Evolutionary conservation across 192 early-diverging fungal genomes (phyloP).

Genomic region (Chytriomyces sp.): DNA sequence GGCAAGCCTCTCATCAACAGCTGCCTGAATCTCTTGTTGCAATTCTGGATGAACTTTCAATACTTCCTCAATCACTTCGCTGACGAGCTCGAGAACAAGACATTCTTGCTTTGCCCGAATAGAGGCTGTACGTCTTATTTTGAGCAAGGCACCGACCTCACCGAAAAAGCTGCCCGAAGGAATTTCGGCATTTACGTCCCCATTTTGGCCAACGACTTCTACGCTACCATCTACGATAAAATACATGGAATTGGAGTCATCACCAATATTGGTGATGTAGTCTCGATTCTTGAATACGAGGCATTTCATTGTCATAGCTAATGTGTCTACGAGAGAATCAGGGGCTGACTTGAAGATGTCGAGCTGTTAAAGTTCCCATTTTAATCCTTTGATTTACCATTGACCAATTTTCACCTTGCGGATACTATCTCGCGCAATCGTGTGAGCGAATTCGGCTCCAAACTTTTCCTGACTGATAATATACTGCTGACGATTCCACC

Average conservation of each 20-base stretch:
- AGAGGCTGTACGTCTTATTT: conserved; percentile 46
- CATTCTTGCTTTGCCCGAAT: conserved; percentile 53
- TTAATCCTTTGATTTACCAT: no score
- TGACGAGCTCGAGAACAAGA: conserved; percentile 41
- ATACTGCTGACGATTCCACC: conserved; percentile 29
- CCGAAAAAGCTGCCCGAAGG: conserved; percentile 51
- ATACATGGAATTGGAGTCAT: conserved; percentile 45
- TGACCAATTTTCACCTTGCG: conserved; percentile 31
- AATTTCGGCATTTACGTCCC: conserved; percentile 45
- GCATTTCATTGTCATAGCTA: conserved; percentile 35
- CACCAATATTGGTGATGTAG: conserved; percentile 38
- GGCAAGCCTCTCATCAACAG: conserved; percentile 43
- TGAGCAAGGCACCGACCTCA: conserved; percentile 50
- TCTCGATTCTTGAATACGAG: conserved; percentile 20
- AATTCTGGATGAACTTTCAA: conserved; percentile 42
- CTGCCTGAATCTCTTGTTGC: conserved; percentile 38
- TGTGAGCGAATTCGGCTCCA: conserved; percentile 45
- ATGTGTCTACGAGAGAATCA: conserved; percentile 40
- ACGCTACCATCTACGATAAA: conserved; percentile 47
- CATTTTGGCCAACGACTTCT: conserved; percentile 37
- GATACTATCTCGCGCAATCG: conserved; percentile 40
- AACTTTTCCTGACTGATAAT: conserved; percentile 26
- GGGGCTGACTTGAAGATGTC: conserved; percentile 36
- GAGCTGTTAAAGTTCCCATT: no score
- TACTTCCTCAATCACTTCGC: conserved; percentile 35